Conservation (phyloP, 2,329 filamentous ascomycete genomes). For the Paramyrothecium sp. region DNA sequence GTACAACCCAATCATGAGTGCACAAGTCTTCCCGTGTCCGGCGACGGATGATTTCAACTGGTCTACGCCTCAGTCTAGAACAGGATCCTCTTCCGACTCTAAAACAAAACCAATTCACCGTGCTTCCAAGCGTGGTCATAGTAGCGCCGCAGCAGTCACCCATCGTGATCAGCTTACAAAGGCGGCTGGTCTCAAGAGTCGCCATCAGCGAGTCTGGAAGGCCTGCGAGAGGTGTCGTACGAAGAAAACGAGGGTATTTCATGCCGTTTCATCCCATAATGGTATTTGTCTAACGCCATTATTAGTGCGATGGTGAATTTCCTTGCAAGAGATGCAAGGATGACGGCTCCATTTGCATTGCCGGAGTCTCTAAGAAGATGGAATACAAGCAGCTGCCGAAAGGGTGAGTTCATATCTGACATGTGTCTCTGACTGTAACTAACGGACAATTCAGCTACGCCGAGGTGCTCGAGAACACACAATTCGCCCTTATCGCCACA, state of each 20-base stretch:
- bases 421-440: background rate
- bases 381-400: slow-evolving; percentile 65
- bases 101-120: too few relatives aligned
- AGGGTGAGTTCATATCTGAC: slow-evolving; percentile 48
- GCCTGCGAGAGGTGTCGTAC: slow-evolving; percentile 65
- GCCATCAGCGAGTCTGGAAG: slow-evolving; percentile 66
- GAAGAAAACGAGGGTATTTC: slow-evolving; percentile 72
- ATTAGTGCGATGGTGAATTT: slow-evolving; percentile 62
- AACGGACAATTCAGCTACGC: slow-evolving; percentile 47
- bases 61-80: too few relatives aligned
- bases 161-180: slow-evolving; percentile 35
- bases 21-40: too few relatives aligned
- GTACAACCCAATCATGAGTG: too few relatives aligned
- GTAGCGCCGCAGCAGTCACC: slow-evolving; percentile 29
- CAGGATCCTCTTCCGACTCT: too few relatives aligned
- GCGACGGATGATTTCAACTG: too few relatives aligned
- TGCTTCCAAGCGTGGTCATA: slow-evolving; percentile 48
- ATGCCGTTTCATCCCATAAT: too few relatives aligned
- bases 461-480: slow-evolving; percentile 64
- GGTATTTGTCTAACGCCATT: slow-evolving; percentile 6
- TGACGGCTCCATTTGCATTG: slow-evolving; percentile 62
- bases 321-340: slow-evolving; percentile 67
- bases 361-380: slow-evolving; percentile 64
- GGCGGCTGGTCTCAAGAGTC: slow-evolving; percentile 43
- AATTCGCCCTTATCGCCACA: slow-evolving; percentile 62